Conservation (phyloP, 176 grass and related monocot species). For the Poa pratensis region DNA sequence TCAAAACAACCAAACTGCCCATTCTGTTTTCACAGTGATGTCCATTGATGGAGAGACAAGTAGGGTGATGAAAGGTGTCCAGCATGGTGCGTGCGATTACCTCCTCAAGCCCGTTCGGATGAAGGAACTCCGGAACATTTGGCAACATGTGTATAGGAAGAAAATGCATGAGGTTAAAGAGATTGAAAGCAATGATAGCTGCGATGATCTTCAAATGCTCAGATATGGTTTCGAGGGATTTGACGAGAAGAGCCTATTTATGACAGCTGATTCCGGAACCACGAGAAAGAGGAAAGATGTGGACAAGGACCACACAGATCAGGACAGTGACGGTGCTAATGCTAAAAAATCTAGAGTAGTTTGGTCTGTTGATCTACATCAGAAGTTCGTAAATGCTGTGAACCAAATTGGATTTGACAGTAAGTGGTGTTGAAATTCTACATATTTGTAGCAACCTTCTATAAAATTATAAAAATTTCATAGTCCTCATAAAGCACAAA, state of each 20-base stretch:
- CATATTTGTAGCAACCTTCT: constrained; percentile 23
- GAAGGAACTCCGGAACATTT: constrained; percentile 98
- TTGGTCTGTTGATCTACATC: constrained; percentile 98
- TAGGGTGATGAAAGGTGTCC: constrained; percentile 99
- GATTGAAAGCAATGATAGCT: constrained; percentile 73
- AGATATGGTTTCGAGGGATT: constrained; percentile 69
- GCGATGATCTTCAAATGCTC: constrained; percentile 74
- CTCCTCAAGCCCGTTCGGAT: constrained; percentile 98
- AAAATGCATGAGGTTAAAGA: constrained; percentile 98
- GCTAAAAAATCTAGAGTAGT: constrained; percentile 97
- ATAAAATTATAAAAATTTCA: constrained; percentile 14
- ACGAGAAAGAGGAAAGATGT: constrained; percentile 80
- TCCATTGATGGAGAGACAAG: constrained; percentile 97
- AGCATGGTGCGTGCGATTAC: constrained; percentile 97
- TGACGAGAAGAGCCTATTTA: constrained; percentile 69
- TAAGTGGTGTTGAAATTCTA: constrained; percentile 56
- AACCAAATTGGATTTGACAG: constrained; percentile 99
- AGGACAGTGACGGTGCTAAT: constrained; percentile 69
- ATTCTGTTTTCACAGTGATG: constrained; percentile 87
- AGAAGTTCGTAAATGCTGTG: constrained; percentile 96
- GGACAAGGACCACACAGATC: constrained; percentile 75
- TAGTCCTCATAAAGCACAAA: constrained; percentile 40
- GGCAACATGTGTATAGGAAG: constrained; percentile 96
- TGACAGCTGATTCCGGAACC: constrained; percentile 47
- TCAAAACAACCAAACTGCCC: constrained; percentile 46